A percentile compares a stretch with the other conserved stretches of the same genome.
Conservation (phyloP, 2,329 filamentous ascomycete genomes). For the Claviceps arundinis region DNA sequence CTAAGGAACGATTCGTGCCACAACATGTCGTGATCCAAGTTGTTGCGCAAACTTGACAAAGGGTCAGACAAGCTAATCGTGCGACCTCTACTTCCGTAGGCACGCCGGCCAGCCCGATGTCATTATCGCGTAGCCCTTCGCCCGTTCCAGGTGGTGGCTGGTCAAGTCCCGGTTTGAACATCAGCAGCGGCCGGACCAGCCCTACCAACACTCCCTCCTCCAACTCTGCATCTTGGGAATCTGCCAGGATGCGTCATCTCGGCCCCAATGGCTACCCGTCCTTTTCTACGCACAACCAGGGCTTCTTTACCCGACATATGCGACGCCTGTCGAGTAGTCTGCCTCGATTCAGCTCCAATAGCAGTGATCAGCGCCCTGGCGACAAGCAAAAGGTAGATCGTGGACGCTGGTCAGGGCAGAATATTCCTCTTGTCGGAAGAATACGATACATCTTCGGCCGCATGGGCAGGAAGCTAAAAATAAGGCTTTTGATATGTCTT, state of each 20-base stretch:
- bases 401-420: conserved; percentile 34
- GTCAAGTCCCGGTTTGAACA: conserved; percentile 69
- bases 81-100: conserved; percentile 23
- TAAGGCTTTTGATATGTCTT: conserved; percentile 46
- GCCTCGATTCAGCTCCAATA: conserved; percentile 50
- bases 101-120: conserved; percentile 54
- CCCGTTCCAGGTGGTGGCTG: conserved; percentile 76
- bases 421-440: conserved; percentile 32
- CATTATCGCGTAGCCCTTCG: conserved; percentile 75
- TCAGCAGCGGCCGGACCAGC: conserved; percentile 58
- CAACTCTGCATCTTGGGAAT: conserved; percentile 63
- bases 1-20: background rate
- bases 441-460: conserved; percentile 32
- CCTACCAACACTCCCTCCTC: conserved; percentile 42
- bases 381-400: conserved; percentile 68
- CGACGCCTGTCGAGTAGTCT: conserved; percentile 67
- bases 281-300: conserved; percentile 68
- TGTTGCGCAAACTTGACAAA: conserved; percentile 12
- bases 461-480: conserved; percentile 52
- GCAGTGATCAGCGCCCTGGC: conserved; percentile 38
- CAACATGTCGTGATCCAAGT: conserved; percentile 5
- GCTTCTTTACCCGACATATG: conserved; percentile 79
- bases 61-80: conserved; percentile 4
- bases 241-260: conserved; percentile 63
- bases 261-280: conserved; percentile 63